Conservation (phyloP, 1,139 yeast genomes). For the Magnusiomyces magnusii region DNA sequence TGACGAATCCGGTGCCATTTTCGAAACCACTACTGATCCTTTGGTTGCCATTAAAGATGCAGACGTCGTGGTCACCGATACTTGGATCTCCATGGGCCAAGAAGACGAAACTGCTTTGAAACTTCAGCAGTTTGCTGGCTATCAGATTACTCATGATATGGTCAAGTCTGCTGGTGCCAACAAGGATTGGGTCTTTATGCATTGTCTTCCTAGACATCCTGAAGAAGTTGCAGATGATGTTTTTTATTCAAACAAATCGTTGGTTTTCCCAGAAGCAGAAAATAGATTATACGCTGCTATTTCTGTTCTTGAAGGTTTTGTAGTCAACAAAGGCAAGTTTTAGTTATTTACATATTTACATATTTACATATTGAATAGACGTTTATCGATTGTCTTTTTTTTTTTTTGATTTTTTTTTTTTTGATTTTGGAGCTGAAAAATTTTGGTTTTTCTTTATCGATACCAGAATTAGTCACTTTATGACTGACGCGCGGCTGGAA, state of each 20-base stretch:
- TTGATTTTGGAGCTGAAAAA: too few relatives aligned
- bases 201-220: constrained; percentile 28
- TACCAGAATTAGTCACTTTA: too few relatives aligned
- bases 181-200: constrained; percentile 18
- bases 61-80: constrained; percentile 87
- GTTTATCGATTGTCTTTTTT: too few relatives aligned
- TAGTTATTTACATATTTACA: constrained; percentile 8
- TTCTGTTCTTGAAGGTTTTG: constrained; percentile 86
- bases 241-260: constrained; percentile 72
- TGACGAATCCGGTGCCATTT: constrained; percentile 44
- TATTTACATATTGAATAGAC: too few relatives aligned
- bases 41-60: constrained; percentile 61
- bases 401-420: too few relatives aligned
- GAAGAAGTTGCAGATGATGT: constrained; percentile 94
- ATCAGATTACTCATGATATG: constrained; percentile 68
- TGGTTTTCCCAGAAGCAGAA: constrained; percentile 94
- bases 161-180: constrained; percentile 39
- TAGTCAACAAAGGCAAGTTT: constrained; percentile 64
- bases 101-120: constrained; percentile 68
- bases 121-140: constrained; percentile 74
- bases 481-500: too few relatives aligned
- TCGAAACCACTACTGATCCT: constrained; percentile 70
- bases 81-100: constrained; percentile 98
- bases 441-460: too few relatives aligned
- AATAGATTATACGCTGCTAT: constrained; percentile 94